Base-by-base conservation (phyloP, 495 filamentous ascomycete species). In the Neurospora sp. region DNA sequence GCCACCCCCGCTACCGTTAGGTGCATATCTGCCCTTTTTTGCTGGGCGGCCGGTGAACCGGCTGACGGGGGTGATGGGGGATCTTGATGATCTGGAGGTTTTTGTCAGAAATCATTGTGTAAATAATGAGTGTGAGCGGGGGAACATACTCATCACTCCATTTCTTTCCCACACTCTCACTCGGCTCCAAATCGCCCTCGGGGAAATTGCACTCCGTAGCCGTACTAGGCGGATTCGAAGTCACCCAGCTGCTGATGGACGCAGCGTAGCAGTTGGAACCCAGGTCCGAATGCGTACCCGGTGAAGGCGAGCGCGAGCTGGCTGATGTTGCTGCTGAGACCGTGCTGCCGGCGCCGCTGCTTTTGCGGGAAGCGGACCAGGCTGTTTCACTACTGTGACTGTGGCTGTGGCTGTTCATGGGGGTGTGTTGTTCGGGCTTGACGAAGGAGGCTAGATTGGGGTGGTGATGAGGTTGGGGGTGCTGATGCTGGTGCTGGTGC, bases 71-170 rank as follows among this genome's bases (percentile, higher is more conserved):
- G 18, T 31, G 39, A 62, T 39, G 4, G 70, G 71, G 40, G 74
- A 62, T 40, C 69, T 75, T 69, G 70, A 71, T 5, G 42, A n/a
- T n/a, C n/a, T n/a, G n/a, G n/a, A n/a, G n/a, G n/a, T n/a, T n/a
- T n/a, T n/a, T n/a, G n/a, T n/a, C n/a, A n/a, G n/a, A n/a, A n/a
- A n/a, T n/a, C n/a, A n/a, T n/a, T n/a, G n/a, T n/a, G n/a, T n/a
- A n/a, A n/a, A n/a, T n/a, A n/a, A n/a, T n/a, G n/a, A n/a, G n/a
- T n/a, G n/a, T n/a, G n/a, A n/a, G n/a, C n/a, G n/a, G n/a, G n/a
- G n/a, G n/a, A n/a, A n/a, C n/a, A n/a, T n/a, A 78, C 77, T 78
- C 77, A 39, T 78, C 76, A 41, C 74, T 73, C 75, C 74, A 77
- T 23, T 75, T 75, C 3, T 72, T 73, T 14, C 44, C 66, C 20